Percentiles rank a stretch among this genome's conserved stretches.
phyloP scores from a whole-genome alignment of 805 yeast species.

The Ogataea haglerorum region DNA sequence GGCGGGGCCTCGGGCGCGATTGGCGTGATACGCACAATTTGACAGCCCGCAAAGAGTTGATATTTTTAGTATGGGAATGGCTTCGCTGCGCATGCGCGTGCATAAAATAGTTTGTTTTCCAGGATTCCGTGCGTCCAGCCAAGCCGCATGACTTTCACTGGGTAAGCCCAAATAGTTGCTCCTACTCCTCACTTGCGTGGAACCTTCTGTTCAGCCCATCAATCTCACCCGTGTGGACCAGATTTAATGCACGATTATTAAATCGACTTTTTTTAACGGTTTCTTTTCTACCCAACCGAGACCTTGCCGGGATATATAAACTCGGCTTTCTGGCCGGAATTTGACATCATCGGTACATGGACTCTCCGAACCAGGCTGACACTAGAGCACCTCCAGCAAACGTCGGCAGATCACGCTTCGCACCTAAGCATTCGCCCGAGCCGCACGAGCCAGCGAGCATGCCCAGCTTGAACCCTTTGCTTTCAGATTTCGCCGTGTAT shows the following conservation, averaged over 20 bases:
- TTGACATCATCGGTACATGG: background rate
- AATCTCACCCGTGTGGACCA: background rate
- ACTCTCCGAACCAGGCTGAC: background rate
- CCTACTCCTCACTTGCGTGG: background rate
- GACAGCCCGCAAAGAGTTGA: background rate
- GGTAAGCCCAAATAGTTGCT: conserved; percentile 1
- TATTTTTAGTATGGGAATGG: background rate
- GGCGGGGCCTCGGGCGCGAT: background rate
- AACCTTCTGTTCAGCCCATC: background rate
- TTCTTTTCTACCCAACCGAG: background rate
- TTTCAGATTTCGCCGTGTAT: background rate
- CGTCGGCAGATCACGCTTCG: background rate
- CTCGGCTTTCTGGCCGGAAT: background rate
- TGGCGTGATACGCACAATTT: background rate
- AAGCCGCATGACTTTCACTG: background rate
- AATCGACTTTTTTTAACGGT: background rate
- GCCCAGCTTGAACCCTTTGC: background rate
- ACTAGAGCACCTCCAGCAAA: background rate
- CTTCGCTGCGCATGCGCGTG: background rate
- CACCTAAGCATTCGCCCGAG: background rate
- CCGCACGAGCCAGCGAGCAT: background rate
- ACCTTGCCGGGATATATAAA: background rate
- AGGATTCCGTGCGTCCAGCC: conserved; percentile 3
- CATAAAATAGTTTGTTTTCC: conserved; percentile 2
- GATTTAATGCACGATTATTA: conserved; percentile 7